Percentiles rank a stretch among this genome's conserved stretches.
These are phyloP conservation scores for Ogataea ganodermae DNA, from an alignment of 805 yeast species.

Conservation along the genomic window DNA sequence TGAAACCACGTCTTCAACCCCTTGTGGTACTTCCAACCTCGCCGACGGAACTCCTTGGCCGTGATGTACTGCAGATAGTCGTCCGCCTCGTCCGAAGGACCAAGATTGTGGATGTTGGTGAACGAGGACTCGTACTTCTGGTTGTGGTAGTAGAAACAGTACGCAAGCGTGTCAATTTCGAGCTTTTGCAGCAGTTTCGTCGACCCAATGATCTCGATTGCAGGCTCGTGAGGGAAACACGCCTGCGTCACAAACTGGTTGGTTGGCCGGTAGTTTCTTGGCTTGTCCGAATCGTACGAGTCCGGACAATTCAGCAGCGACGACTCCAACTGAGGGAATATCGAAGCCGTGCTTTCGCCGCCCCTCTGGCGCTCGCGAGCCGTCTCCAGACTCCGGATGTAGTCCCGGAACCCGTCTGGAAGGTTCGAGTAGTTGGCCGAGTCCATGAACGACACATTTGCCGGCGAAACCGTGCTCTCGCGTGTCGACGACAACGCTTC, in stretches of 20 bases:
- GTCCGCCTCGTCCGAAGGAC: conserved; percentile 35
- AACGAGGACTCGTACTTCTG: conserved; percentile 27
- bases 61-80: conserved; percentile 73
- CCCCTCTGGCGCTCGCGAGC: conserved; percentile 39
- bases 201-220: conserved; percentile 63
- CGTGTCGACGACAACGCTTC: conserved; percentile 6
- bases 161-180: conserved; percentile 85
- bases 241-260: conserved; percentile 88
- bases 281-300: conserved; percentile 85
- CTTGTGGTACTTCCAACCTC: conserved; percentile 83
- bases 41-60: conserved; percentile 72
- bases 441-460: conserved; percentile 24
- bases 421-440: conserved; percentile 26
- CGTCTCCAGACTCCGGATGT: conserved; percentile 31
- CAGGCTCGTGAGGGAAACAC: conserved; percentile 86
- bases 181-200: conserved; percentile 64
- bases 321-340: conserved; percentile 64
- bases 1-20: conserved; percentile 81
- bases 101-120: conserved; percentile 24
- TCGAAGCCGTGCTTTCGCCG: conserved; percentile 43
- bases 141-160: conserved; percentile 82
- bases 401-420: conserved; percentile 29
- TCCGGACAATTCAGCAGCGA: conserved; percentile 91
- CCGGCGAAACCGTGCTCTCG: conserved; percentile 14
- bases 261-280: conserved; percentile 69